Conservation (phyloP, 176 grass and related monocot species). For the Puya raimondii region DNA sequence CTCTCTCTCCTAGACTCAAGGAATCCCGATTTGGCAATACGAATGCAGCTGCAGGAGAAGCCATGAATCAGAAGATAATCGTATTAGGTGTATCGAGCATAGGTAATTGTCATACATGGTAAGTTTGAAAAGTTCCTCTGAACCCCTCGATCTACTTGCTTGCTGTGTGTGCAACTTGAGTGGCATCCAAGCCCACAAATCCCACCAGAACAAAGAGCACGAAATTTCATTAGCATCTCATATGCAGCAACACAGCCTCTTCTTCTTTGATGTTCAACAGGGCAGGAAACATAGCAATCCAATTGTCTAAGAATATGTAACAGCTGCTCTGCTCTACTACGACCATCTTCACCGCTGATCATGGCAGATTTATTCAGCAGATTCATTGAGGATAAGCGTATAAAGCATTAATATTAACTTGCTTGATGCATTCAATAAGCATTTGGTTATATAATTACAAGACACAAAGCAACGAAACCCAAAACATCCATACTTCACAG, state of each 20-base stretch:
- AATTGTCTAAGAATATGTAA: constrained; percentile 95
- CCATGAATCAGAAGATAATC: constrained; percentile 12
- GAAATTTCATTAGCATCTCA: constrained; percentile 77
- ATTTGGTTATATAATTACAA: no score
- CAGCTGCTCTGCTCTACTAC: constrained; percentile 92
- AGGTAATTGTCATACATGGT: constrained; percentile 52
- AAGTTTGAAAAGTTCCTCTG: constrained; percentile 68
- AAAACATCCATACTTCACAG: no score
- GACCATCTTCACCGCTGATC: constrained; percentile 90
- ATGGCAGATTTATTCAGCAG: constrained; percentile 8
- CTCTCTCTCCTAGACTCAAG: constrained; percentile 83
- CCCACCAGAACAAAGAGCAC: constrained; percentile 78
- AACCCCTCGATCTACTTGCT: constrained; percentile 51
- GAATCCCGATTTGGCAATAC: constrained; percentile 88
- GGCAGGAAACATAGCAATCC: constrained; percentile 74
- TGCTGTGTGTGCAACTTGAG: constrained; percentile 40
- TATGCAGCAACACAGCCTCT: constrained; percentile 85
- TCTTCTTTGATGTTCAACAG: constrained; percentile 84
- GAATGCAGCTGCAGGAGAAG: constrained; percentile 74
- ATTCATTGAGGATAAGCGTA: neutral
- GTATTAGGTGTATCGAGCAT: constrained; percentile 5
- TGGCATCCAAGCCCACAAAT: constrained; percentile 52
- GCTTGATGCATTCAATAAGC: neutral
- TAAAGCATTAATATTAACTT: neutral
- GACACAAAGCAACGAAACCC: no score